Evolutionary conservation across 371 early-diverging fungal genomes (phyloP).

Genomic region (Saksenaea vasiformis): DNA sequence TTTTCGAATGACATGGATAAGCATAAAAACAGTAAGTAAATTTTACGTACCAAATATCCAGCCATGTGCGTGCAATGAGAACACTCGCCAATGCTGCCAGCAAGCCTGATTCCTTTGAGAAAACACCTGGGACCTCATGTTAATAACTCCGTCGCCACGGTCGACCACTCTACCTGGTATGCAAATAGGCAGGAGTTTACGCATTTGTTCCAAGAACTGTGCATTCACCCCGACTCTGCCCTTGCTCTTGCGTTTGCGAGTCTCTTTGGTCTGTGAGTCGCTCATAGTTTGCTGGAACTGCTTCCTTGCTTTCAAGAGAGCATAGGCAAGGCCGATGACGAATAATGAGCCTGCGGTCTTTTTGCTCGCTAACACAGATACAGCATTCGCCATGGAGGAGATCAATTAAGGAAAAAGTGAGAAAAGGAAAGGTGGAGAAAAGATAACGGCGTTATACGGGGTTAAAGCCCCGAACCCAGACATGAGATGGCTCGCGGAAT

Average conservation of each 20-base stretch:
- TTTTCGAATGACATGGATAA: constrained; percentile 1
- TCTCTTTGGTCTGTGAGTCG: constrained; percentile 3
- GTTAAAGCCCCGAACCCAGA: neutral
- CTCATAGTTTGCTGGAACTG: constrained; percentile 21
- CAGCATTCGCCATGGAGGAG: constrained; percentile 31
- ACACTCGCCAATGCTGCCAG: constrained; percentile 64
- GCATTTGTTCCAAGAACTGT: constrained; percentile 78
- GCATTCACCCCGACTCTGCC: constrained; percentile 65
- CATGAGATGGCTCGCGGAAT: too few relatives aligned
- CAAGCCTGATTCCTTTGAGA: constrained; percentile 68
- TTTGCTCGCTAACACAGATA: constrained; percentile 35
- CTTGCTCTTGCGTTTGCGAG: constrained; percentile 23
- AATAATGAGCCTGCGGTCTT: constrained; percentile 28
- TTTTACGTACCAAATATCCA: constrained; percentile 62
- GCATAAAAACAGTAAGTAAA: neutral
- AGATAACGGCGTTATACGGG: neutral
- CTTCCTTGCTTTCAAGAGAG: constrained; percentile 33
- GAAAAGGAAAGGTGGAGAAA: constrained; percentile 4
- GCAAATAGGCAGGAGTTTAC: constrained; percentile 70
- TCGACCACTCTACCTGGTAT: constrained; percentile 55
- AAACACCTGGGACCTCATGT: constrained; percentile 38
- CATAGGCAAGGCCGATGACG: constrained; percentile 40
- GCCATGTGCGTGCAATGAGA: constrained; percentile 72
- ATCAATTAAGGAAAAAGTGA: neutral
- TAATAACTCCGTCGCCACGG: neutral